These are phyloP conservation scores for Kluyveromyces sp. DNA, from an alignment of 1,139 yeast genomes.

Conservation along the genomic window DNA sequence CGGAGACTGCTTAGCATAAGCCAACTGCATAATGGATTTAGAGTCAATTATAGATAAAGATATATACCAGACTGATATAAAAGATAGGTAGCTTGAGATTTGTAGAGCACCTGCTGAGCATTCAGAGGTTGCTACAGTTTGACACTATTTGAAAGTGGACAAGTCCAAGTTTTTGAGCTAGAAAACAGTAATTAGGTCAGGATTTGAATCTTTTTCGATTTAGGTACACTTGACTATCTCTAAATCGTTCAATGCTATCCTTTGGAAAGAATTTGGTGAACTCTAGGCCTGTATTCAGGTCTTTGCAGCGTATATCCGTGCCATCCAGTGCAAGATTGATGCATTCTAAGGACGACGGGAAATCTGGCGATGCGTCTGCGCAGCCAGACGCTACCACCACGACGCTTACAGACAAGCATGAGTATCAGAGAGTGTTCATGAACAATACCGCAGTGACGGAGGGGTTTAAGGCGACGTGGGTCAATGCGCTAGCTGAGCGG, in stretches of 20 bases:
- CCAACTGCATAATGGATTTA: neutral
- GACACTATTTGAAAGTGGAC: neutral
- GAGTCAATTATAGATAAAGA: neutral
- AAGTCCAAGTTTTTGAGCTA: neutral
- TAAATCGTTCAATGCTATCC: neutral
- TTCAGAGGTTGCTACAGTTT: no score
- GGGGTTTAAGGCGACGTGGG: conserved; percentile 66
- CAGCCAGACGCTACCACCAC: conserved; percentile 24
- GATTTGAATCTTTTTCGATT: neutral
- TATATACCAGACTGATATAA: neutral
- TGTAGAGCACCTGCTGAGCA: no score
- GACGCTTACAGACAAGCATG: conserved; percentile 19
- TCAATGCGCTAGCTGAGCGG: conserved; percentile 72
- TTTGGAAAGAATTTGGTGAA: neutral
- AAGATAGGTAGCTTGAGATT: neutral
- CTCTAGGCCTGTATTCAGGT: neutral
- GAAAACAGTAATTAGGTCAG: neutral
- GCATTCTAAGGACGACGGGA: conserved; percentile 12
- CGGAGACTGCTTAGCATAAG: no score
- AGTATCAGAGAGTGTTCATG: conserved; percentile 16
- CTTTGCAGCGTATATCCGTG: neutral
- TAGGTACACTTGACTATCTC: neutral
- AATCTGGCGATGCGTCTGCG: conserved; percentile 16
- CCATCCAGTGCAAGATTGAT: conserved; percentile 4
- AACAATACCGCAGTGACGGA: conserved; percentile 14